A percentile compares a stretch with the other conserved stretches of the same genome.
Conservation (phyloP, 495 filamentous ascomycete species). For the Podospora tetraspora region DNA sequence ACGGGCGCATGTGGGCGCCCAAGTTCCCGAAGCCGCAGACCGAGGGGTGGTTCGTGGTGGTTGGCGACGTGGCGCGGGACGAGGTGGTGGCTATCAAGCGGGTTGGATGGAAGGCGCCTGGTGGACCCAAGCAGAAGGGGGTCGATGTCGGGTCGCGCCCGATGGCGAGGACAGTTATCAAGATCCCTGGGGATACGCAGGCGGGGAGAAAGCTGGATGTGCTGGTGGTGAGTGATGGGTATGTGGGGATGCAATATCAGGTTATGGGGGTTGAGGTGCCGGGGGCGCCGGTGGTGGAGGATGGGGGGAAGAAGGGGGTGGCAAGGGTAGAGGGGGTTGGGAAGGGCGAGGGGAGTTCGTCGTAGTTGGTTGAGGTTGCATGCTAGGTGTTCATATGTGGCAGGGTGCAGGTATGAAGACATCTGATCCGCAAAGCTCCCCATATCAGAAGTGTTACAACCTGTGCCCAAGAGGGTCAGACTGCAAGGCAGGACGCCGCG, state of each 20-base stretch:
- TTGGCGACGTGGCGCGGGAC: slow-evolving; percentile 58
- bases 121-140: slow-evolving; percentile 5
- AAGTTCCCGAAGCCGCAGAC: slow-evolving; percentile 91
- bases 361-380: not conserved
- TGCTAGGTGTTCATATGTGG: too few relatives aligned
- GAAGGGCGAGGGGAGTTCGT: not conserved
- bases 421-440: too few relatives aligned
- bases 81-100: slow-evolving; percentile 83
- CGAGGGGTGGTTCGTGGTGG: slow-evolving; percentile 85
- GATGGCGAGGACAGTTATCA: slow-evolving; percentile 52
- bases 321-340: slow-evolving; percentile 1
- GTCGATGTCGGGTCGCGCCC: slow-evolving; percentile 33
- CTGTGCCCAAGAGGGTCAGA: too few relatives aligned
- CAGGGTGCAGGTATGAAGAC: too few relatives aligned
- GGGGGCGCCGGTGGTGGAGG: slow-evolving; percentile 15
- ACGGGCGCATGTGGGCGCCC: slow-evolving; percentile 74
- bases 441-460: too few relatives aligned
- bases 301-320: slow-evolving; percentile 17
- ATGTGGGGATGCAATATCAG: slow-evolving; percentile 72
- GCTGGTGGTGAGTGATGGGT: slow-evolving; percentile 74
- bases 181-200: slow-evolving; percentile 48
- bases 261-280: slow-evolving; percentile 23
- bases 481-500: too few relatives aligned
- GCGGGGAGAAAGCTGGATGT: slow-evolving; percentile 57
- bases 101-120: slow-evolving; percentile 57